Evolutionary conservation across 352 stramenopile species (phyloP).

Genomic region (Phytophthora pisi): DNA sequence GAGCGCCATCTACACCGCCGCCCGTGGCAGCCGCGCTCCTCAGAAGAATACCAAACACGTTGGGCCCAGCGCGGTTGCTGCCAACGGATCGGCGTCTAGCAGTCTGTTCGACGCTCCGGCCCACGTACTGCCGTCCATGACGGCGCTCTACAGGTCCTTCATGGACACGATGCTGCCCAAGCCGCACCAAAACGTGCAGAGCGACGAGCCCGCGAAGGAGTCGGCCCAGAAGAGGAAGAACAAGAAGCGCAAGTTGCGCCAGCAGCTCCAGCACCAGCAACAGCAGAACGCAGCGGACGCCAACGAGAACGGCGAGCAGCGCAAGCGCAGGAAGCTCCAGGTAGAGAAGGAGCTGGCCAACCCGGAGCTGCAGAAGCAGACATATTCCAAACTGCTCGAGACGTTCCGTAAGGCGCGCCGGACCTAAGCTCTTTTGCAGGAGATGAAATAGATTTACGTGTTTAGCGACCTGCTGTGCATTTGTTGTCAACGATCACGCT

Average conservation of each 20-base stretch:
- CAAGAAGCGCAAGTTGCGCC: constrained; percentile 64
- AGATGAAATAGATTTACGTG: constrained; percentile 48
- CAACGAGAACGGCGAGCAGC: constrained; percentile 42
- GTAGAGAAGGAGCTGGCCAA: constrained; percentile 74
- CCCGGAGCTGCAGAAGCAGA: constrained; percentile 59
- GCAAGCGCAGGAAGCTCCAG: constrained; percentile 68
- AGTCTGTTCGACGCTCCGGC: constrained; percentile 80
- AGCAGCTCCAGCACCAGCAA: constrained; percentile 37
- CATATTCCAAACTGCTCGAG: constrained; percentile 74
- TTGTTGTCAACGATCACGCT: too few relatives aligned
- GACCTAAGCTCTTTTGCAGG: constrained; percentile 17
- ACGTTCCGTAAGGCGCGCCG: constrained; percentile 52
- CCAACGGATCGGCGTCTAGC: constrained; percentile 26
- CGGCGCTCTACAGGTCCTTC: constrained; percentile 81
- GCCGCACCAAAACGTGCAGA: constrained; percentile 34
- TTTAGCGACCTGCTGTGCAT: neutral
- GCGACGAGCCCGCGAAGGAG: constrained; percentile 23
- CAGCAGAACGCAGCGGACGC: constrained; percentile 23
- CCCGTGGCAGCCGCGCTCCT: constrained; percentile 13
- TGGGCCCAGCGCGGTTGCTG: constrained; percentile 25
- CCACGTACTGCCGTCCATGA: constrained; percentile 86
- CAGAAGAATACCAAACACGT: constrained; percentile 32
- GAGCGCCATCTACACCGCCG: constrained; percentile 51
- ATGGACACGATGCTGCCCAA: constrained; percentile 90
- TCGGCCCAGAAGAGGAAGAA: constrained; percentile 52